phyloP scores from a whole-genome alignment of 768 basidiomycete species.

The Favolaschia claudopus region DNA sequence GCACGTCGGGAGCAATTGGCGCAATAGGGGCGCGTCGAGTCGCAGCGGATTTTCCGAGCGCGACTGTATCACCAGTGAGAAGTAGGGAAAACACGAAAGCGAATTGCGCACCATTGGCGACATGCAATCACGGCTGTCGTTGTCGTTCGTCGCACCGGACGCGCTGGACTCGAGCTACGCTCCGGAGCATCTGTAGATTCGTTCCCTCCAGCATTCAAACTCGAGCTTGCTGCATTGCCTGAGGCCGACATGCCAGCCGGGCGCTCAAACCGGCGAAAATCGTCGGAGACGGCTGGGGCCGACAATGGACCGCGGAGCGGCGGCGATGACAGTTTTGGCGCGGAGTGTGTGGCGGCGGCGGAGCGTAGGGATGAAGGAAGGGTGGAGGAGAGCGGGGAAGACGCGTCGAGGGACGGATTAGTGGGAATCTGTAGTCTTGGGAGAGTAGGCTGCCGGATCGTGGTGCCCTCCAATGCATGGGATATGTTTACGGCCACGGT shows the following conservation, averaged over 20 bases:
- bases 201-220: neutral
- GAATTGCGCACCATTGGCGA: conserved; percentile 21
- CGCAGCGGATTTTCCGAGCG: conserved; percentile 66
- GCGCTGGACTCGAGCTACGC: neutral
- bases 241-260: conserved; percentile 1
- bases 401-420: neutral
- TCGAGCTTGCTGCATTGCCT: neutral
- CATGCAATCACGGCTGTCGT: conserved; percentile 20
- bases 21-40: conserved; percentile 63
- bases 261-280: conserved; percentile 6
- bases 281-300: conserved; percentile 7
- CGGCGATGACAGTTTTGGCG: neutral
- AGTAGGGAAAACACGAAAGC: neutral
- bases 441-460: conserved; percentile 5
- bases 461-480: neutral
- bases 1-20: conserved; percentile 60
- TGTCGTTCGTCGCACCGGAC: conserved; percentile 8
- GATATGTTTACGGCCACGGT: neutral
- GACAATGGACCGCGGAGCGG: conserved; percentile 12
- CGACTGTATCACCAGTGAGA: conserved; percentile 43
- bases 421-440: conserved; percentile 13
- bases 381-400: neutral
- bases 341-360: neutral
- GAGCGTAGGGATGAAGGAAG: neutral
- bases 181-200: neutral